Evolutionary conservation across 371 early-diverging fungal species (phyloP).

Genomic region (Mucor plumbeus): DNA sequence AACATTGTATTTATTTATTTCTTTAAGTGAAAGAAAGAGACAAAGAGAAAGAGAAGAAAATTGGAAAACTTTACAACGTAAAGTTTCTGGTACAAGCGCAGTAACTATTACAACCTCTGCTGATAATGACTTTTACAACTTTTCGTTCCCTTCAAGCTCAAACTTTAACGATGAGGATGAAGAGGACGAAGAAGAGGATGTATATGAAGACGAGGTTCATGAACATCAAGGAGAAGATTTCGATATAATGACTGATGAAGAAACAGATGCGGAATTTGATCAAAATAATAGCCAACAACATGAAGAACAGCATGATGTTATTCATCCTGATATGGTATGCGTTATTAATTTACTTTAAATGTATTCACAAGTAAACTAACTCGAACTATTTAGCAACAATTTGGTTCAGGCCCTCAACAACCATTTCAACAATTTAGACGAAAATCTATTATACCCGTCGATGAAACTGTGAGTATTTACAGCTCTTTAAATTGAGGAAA

Average conservation of each 20-base stretch:
- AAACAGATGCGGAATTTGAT: slow-evolving; percentile 28
- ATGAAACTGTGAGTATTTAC: slow-evolving; percentile 25
- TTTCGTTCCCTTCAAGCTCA: slow-evolving; percentile 40
- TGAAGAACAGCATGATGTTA: slow-evolving; percentile 40
- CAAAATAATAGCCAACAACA: slow-evolving; percentile 25
- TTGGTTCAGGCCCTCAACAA: slow-evolving; percentile 60
- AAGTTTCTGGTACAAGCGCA: slow-evolving; percentile 51
- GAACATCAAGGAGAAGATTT: slow-evolving; percentile 35
- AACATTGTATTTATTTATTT: not conserved
- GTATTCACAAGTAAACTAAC: no score
- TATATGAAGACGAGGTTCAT: slow-evolving; percentile 8
- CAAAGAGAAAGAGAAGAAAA: slow-evolving; percentile 85
- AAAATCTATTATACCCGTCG: slow-evolving; percentile 91
- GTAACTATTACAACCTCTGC: slow-evolving; percentile 27
- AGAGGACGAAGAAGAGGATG: slow-evolving; percentile 28
- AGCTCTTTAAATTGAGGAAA: not conserved
- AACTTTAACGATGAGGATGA: slow-evolving; percentile 12
- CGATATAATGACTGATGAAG: slow-evolving; percentile 36
- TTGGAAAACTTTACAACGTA: slow-evolving; percentile 80
- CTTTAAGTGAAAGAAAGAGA: slow-evolving; percentile 79
- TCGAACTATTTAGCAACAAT: slow-evolving; percentile 58
- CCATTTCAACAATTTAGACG: slow-evolving; percentile 81
- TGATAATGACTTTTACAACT: slow-evolving; percentile 23
- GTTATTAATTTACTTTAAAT: no score
- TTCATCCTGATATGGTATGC: slow-evolving; percentile 55